These are phyloP conservation scores for Colletotrichum tofieldiae DNA, from an alignment of 2,329 filamentous ascomycete genomes.

Conservation along the genomic window DNA sequence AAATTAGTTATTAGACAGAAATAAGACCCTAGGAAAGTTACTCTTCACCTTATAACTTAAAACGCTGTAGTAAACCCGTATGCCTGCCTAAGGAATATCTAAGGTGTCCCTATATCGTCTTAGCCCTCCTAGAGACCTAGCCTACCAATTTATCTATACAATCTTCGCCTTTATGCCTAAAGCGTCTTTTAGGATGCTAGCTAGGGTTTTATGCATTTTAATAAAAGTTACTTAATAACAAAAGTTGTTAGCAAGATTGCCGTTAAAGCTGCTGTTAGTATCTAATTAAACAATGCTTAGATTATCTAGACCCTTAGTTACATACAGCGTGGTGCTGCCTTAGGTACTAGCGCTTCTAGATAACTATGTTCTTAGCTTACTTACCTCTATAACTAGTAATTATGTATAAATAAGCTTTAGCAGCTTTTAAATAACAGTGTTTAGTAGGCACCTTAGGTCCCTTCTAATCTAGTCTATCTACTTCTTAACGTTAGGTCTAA, in stretches of 20 bases:
- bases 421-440: not conserved
- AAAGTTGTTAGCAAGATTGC: not conserved
- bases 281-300: not conserved
- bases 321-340: not conserved
- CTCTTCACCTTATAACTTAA: slow-evolving; percentile 4
- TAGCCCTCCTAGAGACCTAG: rapidly evolving
- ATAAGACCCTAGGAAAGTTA: slow-evolving; percentile 16
- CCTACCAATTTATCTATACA: slow-evolving; percentile 1
- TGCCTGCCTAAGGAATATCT: not conserved
- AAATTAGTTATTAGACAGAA: slow-evolving; percentile 11
- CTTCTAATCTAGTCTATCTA: slow-evolving; percentile 14
- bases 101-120: not conserved
- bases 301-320: not conserved
- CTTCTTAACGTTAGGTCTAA: slow-evolving; percentile 1
- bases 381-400: slow-evolving; percentile 3
- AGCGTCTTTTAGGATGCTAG: rapidly evolving
- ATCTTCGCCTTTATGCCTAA: not conserved
- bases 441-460: not conserved
- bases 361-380: not conserved
- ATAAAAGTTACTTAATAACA: not conserved
- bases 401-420: not conserved
- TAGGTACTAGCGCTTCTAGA: not conserved
- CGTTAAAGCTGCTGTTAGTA: not conserved
- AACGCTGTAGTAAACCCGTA: not conserved
- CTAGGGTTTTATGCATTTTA: not conserved